These are phyloP conservation scores for Begonia peltatifolia DNA, from an alignment of 306 rosid species.

Conservation along the genomic window DNA sequence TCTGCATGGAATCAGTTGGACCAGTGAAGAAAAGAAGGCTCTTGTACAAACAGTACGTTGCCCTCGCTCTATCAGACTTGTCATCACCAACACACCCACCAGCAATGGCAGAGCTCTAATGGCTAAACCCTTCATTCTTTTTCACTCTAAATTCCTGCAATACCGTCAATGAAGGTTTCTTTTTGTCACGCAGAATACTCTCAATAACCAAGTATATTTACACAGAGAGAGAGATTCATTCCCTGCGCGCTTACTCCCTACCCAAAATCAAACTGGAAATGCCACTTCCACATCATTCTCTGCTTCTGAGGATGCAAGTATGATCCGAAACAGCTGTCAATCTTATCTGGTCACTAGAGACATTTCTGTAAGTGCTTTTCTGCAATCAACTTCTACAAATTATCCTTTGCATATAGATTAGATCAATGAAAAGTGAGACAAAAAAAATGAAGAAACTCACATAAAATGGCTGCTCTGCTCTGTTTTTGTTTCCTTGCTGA, in stretches of 20 bases:
- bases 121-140: not conserved
- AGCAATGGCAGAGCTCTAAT: conserved; percentile 30
- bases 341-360: too few relatives aligned
- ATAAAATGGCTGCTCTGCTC: too few relatives aligned
- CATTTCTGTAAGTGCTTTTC: too few relatives aligned
- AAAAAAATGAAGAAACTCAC: too few relatives aligned
- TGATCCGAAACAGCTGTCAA: not conserved
- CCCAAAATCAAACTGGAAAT: conserved; percentile 24
- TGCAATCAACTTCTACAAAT: too few relatives aligned
- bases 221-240: not conserved
- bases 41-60: conserved; percentile 33
- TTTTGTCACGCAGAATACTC: not conserved
- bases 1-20: conserved; percentile 82
- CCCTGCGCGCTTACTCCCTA: conserved; percentile 26
- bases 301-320: not conserved
- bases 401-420: too few relatives aligned
- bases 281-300: conserved; percentile 14
- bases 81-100: conserved; percentile 13
- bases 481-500: too few relatives aligned
- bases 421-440: too few relatives aligned
- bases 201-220: not conserved
- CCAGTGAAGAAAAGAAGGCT: conserved; percentile 64
- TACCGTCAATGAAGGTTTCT: not conserved
- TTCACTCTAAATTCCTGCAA: not conserved
- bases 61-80: conserved; percentile 22